Conservation (phyloP, 2,329 filamentous ascomycete genomes). For the Pseudopyrenochaeta lycopersici region DNA sequence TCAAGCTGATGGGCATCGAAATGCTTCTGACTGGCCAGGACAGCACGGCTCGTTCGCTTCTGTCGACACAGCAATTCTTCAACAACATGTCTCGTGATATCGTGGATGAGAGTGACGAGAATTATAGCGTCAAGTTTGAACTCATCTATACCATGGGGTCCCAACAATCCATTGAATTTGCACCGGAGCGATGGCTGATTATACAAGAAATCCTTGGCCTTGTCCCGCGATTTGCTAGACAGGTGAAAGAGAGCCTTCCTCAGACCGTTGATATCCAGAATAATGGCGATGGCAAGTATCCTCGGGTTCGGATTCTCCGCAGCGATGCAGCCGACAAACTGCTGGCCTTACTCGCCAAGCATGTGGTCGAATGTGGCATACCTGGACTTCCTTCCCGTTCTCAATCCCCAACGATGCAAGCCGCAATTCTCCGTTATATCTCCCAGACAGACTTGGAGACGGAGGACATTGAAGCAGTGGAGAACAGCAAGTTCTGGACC, state of each 20-base stretch:
- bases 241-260: conserved; percentile 44
- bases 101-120: conserved; percentile 73
- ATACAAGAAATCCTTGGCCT: conserved; percentile 63
- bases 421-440: conserved; percentile 58
- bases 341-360: conserved; percentile 29
- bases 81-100: conserved; percentile 61
- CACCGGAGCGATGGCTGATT: conserved; percentile 65
- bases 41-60: conserved; percentile 44
- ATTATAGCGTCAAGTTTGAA: conserved; percentile 68
- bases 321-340: conserved; percentile 45
- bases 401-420: conserved; percentile 40
- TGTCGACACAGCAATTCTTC: conserved; percentile 58
- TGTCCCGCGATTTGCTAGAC: conserved; percentile 44
- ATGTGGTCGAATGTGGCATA: conserved; percentile 58
- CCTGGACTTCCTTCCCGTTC: conserved; percentile 55
- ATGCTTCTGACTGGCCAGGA: conserved; percentile 46
- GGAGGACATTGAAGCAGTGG: conserved; percentile 35
- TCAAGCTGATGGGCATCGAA: conserved; percentile 70
- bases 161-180: conserved; percentile 61
- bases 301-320: conserved; percentile 60
- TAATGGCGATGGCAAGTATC: conserved; percentile 52
- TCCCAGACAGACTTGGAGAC: conserved; percentile 41
- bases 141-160: conserved; percentile 69
- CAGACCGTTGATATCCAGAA: conserved; percentile 55
- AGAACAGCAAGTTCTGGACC: conserved; percentile 49